Evolutionary conservation across 2,329 filamentous ascomycete species (phyloP).

Genomic region (Myriosclerotinia duriaeana): DNA sequence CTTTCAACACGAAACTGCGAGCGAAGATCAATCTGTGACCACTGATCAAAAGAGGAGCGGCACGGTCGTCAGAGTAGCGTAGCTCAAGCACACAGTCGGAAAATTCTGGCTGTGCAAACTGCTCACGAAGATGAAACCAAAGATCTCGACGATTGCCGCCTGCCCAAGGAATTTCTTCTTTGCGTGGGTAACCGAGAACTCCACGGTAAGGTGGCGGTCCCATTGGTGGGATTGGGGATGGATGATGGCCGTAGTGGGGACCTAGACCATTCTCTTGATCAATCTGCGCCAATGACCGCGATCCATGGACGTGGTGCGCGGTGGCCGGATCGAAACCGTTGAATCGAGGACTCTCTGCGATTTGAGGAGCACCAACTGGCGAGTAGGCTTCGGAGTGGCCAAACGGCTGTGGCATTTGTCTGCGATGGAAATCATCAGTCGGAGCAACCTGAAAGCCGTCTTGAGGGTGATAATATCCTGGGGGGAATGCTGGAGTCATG

Average conservation of each 20-base stretch:
- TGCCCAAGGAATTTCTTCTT: conserved; percentile 33
- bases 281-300: conserved; percentile 55
- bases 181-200: conserved; percentile 25
- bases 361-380: conserved; percentile 38
- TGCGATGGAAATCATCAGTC: conserved; percentile 33
- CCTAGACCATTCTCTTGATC: conserved; percentile 42
- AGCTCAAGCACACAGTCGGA: conserved; percentile 51
- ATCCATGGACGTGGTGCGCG: conserved; percentile 61
- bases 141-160: conserved; percentile 43
- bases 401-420: conserved; percentile 37
- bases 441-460: conserved; percentile 32
- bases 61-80: conserved; percentile 45
- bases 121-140: conserved; percentile 44
- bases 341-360: conserved; percentile 31
- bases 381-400: conserved; percentile 41
- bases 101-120: conserved; percentile 45
- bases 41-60: conserved; percentile 47
- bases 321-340: conserved; percentile 52
- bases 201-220: conserved; percentile 25
- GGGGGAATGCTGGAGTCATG: conserved; percentile 34
- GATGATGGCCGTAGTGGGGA: conserved; percentile 43
- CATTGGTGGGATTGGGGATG: conserved; percentile 45
- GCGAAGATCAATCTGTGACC: conserved; percentile 58
- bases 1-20: conserved; percentile 50
- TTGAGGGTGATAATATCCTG: conserved; percentile 33